Base-by-base conservation (phyloP, 306 rosid genomes). In the Aeschynomene evenia region DNA sequence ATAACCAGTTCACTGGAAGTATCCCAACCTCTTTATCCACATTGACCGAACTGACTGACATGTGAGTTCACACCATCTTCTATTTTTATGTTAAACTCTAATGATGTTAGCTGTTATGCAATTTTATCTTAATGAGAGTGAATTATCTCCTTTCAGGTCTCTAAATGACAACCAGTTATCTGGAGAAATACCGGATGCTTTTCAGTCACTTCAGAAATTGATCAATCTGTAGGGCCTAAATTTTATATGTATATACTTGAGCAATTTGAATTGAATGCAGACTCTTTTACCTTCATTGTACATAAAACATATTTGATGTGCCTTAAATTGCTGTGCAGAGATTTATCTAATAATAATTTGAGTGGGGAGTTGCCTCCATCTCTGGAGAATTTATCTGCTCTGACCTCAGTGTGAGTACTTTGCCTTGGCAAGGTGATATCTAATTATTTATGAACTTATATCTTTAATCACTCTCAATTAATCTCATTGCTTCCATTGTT, bases 291-390 rank as follows among this genome's bases (percentile, higher is more conserved):
- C 61, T 65, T 71, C 36, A 18, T 59, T 58, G 21, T 55, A 42
- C 10, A 14, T 23, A 29, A 29, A 56, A 75, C 49, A 43, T 61
- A 62, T 39, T 68, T 77, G 61, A 79, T 55, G 57, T 48, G 51
- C 63, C 52, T 37, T 61, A 45, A 48, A 63, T 14, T 54, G 16
- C 64, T 73, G n/a, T 82, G 85, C 88, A 92, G 98, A 39, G 98
- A 92, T 77, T 80, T 92, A 64, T 92, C 96, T 24, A 75, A 73
- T 79, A 92, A 92, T 81, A 92, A 86, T 77, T 72, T 92, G 77
- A 88, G 93, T 15, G 98, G 98, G 70, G 65, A 80, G 39, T 79
- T 92, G 83, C 98, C 98, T 68, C 87, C 87, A 55, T 86, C 98
- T 33, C 18, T 83, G 16, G 79, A 48, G 83, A 81, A 69, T 60